Evolutionary conservation across 106 monocot species (phyloP).

Genomic region (Allium cepa): DNA sequence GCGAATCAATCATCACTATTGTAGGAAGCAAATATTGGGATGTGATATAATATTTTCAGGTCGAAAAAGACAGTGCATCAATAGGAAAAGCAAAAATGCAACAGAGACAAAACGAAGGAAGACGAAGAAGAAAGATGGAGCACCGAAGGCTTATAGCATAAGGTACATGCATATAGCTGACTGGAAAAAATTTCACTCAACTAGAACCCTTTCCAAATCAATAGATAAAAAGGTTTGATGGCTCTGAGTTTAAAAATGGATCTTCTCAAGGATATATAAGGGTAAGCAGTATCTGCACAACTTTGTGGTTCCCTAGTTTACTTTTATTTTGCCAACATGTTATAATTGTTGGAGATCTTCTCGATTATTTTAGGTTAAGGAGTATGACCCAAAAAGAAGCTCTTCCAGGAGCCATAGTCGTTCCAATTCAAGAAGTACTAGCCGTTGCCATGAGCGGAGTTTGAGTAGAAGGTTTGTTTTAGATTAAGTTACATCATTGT

Average conservation of each 20-base stretch:
- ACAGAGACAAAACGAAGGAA: too few relatives aligned
- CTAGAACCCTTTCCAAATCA: too few relatives aligned
- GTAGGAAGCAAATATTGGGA: too few relatives aligned
- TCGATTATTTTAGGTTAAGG: slow-evolving; percentile 8
- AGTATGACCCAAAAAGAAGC: slow-evolving; percentile 10
- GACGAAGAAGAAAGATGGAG: too few relatives aligned
- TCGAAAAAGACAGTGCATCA: too few relatives aligned
- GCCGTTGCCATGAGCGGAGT: slow-evolving; percentile 1
- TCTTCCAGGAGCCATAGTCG: slow-evolving; percentile 4
- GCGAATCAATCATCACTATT: too few relatives aligned
- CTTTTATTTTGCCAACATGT: neutral
- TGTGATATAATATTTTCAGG: too few relatives aligned
- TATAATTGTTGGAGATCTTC: neutral
- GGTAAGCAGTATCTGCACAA: slow-evolving; percentile 15
- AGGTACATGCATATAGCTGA: too few relatives aligned
- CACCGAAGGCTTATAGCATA: too few relatives aligned
- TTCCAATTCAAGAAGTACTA: slow-evolving; percentile 6
- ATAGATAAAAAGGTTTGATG: slow-evolving; percentile 87
- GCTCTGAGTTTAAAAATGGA: slow-evolving; percentile 80
- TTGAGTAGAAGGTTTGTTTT: slow-evolving; percentile 6
- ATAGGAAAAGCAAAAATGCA: too few relatives aligned
- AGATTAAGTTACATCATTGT: neutral
- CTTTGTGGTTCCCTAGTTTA: neutral
- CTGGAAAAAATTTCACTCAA: too few relatives aligned
- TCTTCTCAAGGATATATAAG: slow-evolving; percentile 60